A percentile compares a stretch with the other conserved stretches of the same genome.
Conservation (phyloP, 148 eudicot genomes). For the Hydrangea macrophylla region DNA sequence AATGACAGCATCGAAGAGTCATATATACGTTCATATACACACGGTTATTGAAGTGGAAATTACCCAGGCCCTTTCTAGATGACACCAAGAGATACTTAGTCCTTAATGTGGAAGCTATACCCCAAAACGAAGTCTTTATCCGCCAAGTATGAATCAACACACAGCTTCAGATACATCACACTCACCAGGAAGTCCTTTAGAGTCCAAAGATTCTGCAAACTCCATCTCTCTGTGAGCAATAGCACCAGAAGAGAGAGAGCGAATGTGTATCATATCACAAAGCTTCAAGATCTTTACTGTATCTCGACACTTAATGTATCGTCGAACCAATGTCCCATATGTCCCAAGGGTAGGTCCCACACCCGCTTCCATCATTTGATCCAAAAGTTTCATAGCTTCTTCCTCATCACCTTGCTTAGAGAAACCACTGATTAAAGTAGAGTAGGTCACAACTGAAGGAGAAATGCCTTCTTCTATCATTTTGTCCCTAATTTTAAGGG, state of each 20-base stretch:
- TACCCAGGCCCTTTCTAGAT: background rate
- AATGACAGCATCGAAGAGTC: no score
- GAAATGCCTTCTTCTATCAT: slow-evolving; percentile 56
- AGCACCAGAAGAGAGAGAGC: slow-evolving; percentile 16
- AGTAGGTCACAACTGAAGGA: slow-evolving; percentile 45
- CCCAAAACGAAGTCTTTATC: background rate
- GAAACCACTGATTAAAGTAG: slow-evolving; percentile 37
- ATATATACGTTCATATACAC: no score
- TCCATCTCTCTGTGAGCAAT: background rate
- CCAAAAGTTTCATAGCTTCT: slow-evolving; percentile 39
- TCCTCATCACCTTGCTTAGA: slow-evolving; percentile 37
- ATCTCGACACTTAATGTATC: slow-evolving; percentile 9
- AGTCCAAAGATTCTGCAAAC: slow-evolving; percentile 10
- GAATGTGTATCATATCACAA: slow-evolving; percentile 15
- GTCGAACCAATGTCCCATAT: slow-evolving; percentile 17
- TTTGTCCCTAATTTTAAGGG: slow-evolving; percentile 43
- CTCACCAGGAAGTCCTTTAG: background rate
- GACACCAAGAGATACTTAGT: no score
- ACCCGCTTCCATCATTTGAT: slow-evolving; percentile 23
- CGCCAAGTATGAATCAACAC: background rate
- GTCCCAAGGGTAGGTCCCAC: slow-evolving; percentile 22
- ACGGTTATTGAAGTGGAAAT: background rate
- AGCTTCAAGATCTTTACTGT: background rate
- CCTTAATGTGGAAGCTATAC: background rate
- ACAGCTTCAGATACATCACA: background rate